phyloP scores from a whole-genome alignment of 257 asterid genomes.

The Vinca minor region DNA sequence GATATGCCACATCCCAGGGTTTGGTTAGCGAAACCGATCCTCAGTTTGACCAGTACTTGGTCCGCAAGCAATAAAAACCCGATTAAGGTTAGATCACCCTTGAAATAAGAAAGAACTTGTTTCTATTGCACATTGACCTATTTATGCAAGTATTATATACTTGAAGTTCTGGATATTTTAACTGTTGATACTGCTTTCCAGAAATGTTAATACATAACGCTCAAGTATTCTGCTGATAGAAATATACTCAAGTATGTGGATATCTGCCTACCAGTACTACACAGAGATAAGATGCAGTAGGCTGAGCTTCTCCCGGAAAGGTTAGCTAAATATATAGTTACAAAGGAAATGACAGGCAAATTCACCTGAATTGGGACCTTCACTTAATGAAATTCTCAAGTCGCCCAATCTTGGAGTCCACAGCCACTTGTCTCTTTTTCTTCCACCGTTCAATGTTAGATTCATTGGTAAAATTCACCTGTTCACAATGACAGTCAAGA shows the following conservation, averaged over 20 bases:
- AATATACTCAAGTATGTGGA: no score
- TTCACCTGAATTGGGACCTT: slow-evolving; percentile 85
- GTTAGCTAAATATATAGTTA: not conserved
- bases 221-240: not conserved
- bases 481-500: slow-evolving; percentile 1
- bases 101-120: not conserved
- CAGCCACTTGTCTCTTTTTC: slow-evolving; percentile 87
- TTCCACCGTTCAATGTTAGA: slow-evolving; percentile 94
- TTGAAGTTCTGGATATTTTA: no score
- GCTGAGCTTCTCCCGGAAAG: not conserved
- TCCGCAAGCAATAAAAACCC: slow-evolving; percentile 97
- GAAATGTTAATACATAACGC: not conserved
- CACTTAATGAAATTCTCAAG: slow-evolving; percentile 69
- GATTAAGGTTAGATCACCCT: slow-evolving; percentile 19
- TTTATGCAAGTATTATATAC: not conserved
- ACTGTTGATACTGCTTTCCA: not conserved
- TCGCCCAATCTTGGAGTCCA: slow-evolving; percentile 91
- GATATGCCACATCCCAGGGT: slow-evolving; percentile 88
- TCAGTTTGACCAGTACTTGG: slow-evolving; percentile 37
- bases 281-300: not conserved
- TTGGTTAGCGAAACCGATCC: slow-evolving; percentile 85
- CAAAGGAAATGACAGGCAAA: not conserved
- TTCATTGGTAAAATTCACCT: slow-evolving; percentile 95
- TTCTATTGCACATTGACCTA: not conserved
- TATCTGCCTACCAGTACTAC: not conserved